Evolutionary conservation across 179 eudicot genomes (phyloP).

Genomic region (Camellia oleifera): DNA sequence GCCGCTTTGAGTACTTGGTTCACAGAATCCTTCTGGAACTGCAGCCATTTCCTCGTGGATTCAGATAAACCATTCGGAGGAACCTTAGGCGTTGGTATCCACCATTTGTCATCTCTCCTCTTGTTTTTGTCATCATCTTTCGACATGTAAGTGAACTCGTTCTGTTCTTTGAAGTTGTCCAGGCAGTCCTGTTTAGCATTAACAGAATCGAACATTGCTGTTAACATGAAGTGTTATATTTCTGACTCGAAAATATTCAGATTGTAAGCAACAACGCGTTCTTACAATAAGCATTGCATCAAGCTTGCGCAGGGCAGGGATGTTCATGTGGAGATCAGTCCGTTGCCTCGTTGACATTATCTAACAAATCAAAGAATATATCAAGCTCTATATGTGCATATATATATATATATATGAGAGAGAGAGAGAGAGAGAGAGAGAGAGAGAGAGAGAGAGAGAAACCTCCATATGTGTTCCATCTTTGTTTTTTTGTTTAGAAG

Average conservation of each 20-base stretch:
- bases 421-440: neutral
- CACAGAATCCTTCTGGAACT: conserved; percentile 66
- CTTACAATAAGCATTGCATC: conserved; percentile 70
- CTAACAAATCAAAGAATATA: conserved; percentile 26
- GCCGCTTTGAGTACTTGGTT: conserved; percentile 79
- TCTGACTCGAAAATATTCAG: neutral
- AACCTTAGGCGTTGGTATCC: conserved; percentile 69
- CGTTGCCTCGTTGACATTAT: conserved; percentile 69
- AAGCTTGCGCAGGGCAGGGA: conserved; percentile 69
- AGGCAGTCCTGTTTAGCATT: conserved; percentile 61
- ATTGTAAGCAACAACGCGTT: neutral
- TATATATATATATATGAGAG: neutral
- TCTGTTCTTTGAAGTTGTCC: conserved; percentile 74
- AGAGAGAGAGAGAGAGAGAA: neutral
- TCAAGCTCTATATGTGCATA: neutral
- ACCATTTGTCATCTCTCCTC: conserved; percentile 73
- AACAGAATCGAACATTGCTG: conserved; percentile 26
- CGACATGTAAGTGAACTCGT: conserved; percentile 62
- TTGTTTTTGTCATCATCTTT: conserved; percentile 44
- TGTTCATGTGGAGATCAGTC: conserved; percentile 62
- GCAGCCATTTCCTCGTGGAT: conserved; percentile 59
- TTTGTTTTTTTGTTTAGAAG: conserved; percentile 57
- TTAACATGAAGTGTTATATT: conserved; percentile 26
- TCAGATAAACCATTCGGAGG: conserved; percentile 56
- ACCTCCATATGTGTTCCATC: conserved; percentile 76